Base-by-base conservation (phyloP, 2,329 filamentous ascomycete genomes). In the Aspergillus sp. region DNA sequence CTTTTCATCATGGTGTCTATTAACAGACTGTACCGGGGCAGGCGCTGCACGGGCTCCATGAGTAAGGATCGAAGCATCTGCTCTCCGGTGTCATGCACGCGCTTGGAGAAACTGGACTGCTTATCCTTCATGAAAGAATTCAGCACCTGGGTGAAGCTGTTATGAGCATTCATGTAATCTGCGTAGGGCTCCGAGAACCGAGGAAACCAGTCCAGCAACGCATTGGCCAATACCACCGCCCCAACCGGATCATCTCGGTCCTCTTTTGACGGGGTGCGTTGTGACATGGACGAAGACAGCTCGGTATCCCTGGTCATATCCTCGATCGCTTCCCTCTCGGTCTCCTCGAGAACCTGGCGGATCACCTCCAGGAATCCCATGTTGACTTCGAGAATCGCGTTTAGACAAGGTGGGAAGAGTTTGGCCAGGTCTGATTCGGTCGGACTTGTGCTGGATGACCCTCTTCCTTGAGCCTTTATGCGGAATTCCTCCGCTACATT, bases 1-100 rank as follows among this genome's bases (percentile, higher is more conserved):
- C 90, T 92, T 65, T 89, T 87, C 52, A 95, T 86, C 71, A 99
- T 97, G 70, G 96, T 93, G 78, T 99, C 95, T 68, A 99, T 98
- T 71, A 98, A 89, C 39, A 99, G 82, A 70, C 92, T 97, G 78
- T 99, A 99, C 26, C 95, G 89, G 26, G 95, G 95, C 55, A 99
- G 83, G 55, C 95, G 85, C 75, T 99, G 95, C 0, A 99, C 93
- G 2, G 95, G 95, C 76, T 99, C 95, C 73, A 99, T 99, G 56
- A 99, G 84, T 63, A 95, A 85, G 3, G 95, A 98, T 52, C 91
- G 92, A 56, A 98, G 84, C 58, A 88, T 86, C 77, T 99, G 95
- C 74, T 98, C 95, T 57, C 95, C 94, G 2, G 90, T 90, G 64
- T 93, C 87, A 55, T 91, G 86, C 3, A 97, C 86, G 50, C 90